These are phyloP conservation scores for Candida chilensis DNA, from an alignment of 805 yeast species.

Conservation along the genomic window DNA sequence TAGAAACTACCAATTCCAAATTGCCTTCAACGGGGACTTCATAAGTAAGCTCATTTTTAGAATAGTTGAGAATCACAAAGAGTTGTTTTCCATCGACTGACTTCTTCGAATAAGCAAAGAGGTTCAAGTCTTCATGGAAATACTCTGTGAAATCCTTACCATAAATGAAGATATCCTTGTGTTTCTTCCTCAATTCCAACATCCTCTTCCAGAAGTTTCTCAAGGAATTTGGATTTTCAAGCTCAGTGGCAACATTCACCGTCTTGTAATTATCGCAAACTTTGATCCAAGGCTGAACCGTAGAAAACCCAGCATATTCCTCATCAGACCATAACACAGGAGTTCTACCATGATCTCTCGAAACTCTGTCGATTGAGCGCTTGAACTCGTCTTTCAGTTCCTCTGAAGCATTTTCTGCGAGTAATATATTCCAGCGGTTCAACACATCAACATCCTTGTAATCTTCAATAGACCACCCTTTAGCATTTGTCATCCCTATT, in stretches of 20 bases:
- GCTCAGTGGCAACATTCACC: constrained; percentile 38
- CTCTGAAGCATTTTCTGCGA: too few relatives aligned
- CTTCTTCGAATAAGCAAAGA: too few relatives aligned
- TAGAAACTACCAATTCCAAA: too few relatives aligned
- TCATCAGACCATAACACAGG: constrained; percentile 47
- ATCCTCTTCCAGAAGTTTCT: constrained; percentile 35
- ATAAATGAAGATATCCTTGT: constrained; percentile 32
- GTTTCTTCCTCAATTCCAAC: constrained; percentile 29
- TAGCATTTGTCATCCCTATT: constrained; percentile 43
- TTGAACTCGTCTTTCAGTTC: too few relatives aligned
- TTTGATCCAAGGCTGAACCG: constrained; percentile 44
- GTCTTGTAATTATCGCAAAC: constrained; percentile 39
- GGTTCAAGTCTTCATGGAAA: too few relatives aligned
- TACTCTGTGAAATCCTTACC: constrained; percentile 36
- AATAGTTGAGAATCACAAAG: too few relatives aligned
- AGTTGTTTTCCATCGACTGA: too few relatives aligned
- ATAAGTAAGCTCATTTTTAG: too few relatives aligned
- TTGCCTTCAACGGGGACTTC: too few relatives aligned
- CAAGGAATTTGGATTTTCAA: constrained; percentile 33
- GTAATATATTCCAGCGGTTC: too few relatives aligned
- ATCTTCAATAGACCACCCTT: constrained; percentile 39
- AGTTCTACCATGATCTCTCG: constrained; percentile 46
- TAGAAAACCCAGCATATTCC: constrained; percentile 37
- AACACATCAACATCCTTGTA: constrained; percentile 41
- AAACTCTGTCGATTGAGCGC: too few relatives aligned